These are phyloP conservation scores for Epichloe sp. DNA, from an alignment of 2,329 filamentous ascomycete species.

Conservation along the genomic window DNA sequence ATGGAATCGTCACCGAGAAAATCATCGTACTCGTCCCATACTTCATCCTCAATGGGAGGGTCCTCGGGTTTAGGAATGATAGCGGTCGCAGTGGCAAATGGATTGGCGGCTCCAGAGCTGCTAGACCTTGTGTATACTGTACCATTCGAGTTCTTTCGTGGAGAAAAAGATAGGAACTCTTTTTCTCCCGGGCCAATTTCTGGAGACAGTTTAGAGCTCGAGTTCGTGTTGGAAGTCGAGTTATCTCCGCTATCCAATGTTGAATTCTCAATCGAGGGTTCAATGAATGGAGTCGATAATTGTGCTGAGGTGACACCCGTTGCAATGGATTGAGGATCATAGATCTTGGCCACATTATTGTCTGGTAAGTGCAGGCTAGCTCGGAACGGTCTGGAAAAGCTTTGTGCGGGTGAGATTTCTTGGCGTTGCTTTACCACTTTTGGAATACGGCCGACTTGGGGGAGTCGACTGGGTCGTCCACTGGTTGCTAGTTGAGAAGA, in stretches of 20 bases:
- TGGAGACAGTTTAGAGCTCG: constrained; percentile 17
- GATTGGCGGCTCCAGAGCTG: constrained; percentile 46
- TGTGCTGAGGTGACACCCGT: constrained; percentile 34
- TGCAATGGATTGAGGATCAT: constrained; percentile 27
- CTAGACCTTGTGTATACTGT: constrained; percentile 41
- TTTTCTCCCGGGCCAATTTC: constrained; percentile 19
- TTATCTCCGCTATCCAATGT: constrained; percentile 19
- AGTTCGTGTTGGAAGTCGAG: constrained; percentile 18
- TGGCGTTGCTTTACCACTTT: constrained; percentile 59
- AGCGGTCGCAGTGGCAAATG: constrained; percentile 50
- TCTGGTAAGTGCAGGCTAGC: constrained; percentile 30
- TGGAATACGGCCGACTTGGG: constrained; percentile 77
- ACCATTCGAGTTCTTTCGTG: constrained; percentile 57
- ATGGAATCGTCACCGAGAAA: constrained; percentile 53
- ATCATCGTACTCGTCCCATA: constrained; percentile 93
- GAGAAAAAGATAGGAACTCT: constrained; percentile 65
- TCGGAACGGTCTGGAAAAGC: constrained; percentile 74
- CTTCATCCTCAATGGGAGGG: constrained; percentile 65
- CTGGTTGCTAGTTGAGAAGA: constrained; percentile 4
- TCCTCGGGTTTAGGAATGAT: constrained; percentile 49
- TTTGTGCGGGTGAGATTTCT: constrained; percentile 57
- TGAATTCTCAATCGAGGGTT: constrained; percentile 23
- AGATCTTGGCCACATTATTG: constrained; percentile 17
- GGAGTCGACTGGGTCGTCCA: constrained; percentile 44
- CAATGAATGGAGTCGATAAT: constrained; percentile 24